These are phyloP conservation scores for Linnemannia zychae DNA, from an alignment of 192 early-diverging fungal species.

Conservation along the genomic window DNA sequence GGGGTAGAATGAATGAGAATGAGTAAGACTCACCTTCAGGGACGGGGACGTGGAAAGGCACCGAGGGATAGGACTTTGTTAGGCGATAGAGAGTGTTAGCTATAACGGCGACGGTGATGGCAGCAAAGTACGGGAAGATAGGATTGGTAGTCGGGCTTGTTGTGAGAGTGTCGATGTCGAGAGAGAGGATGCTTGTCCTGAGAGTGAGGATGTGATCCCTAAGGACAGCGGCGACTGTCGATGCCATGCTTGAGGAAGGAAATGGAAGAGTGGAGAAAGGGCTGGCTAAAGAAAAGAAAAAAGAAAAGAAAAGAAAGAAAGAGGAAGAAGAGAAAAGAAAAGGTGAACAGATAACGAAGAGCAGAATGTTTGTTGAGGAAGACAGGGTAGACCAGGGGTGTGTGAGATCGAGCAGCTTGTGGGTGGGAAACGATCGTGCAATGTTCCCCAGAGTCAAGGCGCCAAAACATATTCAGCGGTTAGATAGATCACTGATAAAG, in stretches of 20 bases:
- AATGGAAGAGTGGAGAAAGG: neutral
- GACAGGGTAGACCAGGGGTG: no score
- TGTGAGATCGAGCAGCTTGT: no score
- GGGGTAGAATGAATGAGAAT: neutral
- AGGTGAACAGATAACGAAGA: neutral
- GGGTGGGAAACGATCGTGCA: no score
- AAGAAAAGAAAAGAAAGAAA: neutral
- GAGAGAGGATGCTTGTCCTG: neutral
- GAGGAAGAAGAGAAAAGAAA: neutral
- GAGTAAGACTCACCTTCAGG: constrained; percentile 21
- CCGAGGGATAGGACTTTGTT: constrained; percentile 13
- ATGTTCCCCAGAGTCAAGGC: no score
- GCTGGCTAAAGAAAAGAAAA: neutral
- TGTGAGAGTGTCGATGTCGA: neutral
- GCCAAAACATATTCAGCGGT: no score
- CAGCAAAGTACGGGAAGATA: neutral
- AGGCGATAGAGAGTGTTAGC: neutral
- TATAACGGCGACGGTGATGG: neutral
- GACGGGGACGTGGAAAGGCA: constrained; percentile 31
- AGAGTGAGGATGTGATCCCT: neutral
- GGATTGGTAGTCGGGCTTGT: neutral
- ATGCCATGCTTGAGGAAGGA: neutral
- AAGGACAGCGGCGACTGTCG: neutral
- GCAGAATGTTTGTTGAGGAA: no score
- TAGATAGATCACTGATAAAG: neutral